phyloP scores from a whole-genome alignment of 345 rosid genomes.

The Turritis glabra region DNA sequence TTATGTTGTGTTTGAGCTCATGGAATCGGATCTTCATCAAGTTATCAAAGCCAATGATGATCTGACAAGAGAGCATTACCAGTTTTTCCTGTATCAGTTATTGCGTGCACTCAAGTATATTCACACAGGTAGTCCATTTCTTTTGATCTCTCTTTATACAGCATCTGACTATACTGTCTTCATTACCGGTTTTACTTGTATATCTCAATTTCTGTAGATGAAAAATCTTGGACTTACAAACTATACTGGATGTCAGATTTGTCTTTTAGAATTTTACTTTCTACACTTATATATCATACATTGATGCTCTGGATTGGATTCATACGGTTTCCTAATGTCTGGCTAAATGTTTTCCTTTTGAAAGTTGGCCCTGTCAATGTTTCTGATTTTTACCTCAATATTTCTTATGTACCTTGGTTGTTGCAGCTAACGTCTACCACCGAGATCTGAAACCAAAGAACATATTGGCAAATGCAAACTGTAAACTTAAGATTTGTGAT shows the following conservation, averaged over 20 bases:
- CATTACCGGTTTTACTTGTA: background rate
- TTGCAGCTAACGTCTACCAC: conserved; percentile 92
- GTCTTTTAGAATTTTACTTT: background rate
- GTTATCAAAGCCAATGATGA: conserved; percentile 98
- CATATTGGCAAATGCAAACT: conserved; percentile 96
- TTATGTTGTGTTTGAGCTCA: conserved; percentile 94
- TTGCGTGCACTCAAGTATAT: conserved; percentile 93
- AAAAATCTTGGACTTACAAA: background rate
- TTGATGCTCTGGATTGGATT: background rate
- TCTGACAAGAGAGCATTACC: conserved; percentile 91
- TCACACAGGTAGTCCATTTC: conserved; percentile 66
- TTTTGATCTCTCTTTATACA: background rate
- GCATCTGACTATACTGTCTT: background rate
- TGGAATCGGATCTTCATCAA: conserved; percentile 97
- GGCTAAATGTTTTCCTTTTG: conserved; percentile 27
- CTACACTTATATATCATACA: background rate
- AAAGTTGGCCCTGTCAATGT: background rate
- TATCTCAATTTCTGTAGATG: background rate
- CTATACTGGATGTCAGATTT: background rate
- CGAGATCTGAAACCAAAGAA: conserved; percentile 96
- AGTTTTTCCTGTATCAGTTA: conserved; percentile 90
- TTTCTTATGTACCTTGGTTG: conserved; percentile 28
- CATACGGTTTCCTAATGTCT: background rate
- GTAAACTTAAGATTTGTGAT: conserved; percentile 95
- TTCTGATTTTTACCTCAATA: background rate